A percentile compares a stretch with the other conserved stretches of the same genome.
These are phyloP conservation scores for Kwoniella sp. DNA, from an alignment of 768 basidiomycete genomes.

Conservation along the genomic window DNA sequence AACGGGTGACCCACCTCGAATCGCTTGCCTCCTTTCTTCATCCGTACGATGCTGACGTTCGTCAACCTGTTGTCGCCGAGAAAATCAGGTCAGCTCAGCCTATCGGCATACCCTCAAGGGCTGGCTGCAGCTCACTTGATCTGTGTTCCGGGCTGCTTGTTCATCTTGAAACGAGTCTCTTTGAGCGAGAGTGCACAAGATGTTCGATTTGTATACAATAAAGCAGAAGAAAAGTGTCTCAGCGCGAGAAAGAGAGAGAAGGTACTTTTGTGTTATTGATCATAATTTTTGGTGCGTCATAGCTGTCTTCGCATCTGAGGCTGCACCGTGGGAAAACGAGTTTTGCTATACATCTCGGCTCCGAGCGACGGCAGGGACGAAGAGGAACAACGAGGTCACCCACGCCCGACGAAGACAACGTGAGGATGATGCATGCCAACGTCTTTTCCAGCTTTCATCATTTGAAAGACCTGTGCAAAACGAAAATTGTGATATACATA, in stretches of 20 bases:
- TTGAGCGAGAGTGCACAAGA: no score
- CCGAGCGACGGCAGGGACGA: background rate
- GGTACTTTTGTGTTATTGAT: background rate
- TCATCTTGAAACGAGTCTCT: no score
- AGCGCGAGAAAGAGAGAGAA: background rate
- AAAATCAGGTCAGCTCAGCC: background rate
- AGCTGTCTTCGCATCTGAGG: background rate
- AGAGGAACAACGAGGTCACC: background rate
- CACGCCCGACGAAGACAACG: conserved; percentile 1
- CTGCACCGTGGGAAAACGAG: background rate
- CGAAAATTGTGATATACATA: no score
- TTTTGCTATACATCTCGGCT: background rate
- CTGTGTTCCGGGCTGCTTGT: conserved; percentile 52
- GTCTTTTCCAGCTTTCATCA: no score
- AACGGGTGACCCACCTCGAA: conserved; percentile 74
- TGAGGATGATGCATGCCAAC: background rate
- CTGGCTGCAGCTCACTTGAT: conserved; percentile 46
- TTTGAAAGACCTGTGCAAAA: no score
- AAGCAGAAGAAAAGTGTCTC: no score
- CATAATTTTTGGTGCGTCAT: no score
- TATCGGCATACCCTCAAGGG: no score
- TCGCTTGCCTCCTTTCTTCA: conserved; percentile 96
- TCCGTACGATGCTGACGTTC: conserved; percentile 91
- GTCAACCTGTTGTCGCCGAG: conserved; percentile 68
- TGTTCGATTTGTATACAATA: no score